Evolutionary conservation across 371 early-diverging fungal species (phyloP), one percentile per base, ranked within the genome.

Genomic region (Syncephalastrum contaminatum): DNA sequence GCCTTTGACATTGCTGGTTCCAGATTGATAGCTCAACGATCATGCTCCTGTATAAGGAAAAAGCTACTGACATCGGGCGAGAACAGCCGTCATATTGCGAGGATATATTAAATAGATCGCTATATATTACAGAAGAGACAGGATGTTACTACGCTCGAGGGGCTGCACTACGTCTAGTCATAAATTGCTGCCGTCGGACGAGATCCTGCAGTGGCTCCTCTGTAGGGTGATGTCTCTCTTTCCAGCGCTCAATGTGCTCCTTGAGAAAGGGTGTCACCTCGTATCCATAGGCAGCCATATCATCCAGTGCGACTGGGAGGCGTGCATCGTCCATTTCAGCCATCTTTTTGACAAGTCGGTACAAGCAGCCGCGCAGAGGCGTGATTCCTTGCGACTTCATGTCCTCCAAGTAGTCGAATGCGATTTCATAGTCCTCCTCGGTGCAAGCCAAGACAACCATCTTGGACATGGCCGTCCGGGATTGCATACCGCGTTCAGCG

Each of bases 331-430:
- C 68, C 36, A 77, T 71, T 6, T 54, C 60, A 0, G 88, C 86
- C 20, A 90, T 75, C 50, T 78, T 81, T 22, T 81, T 80, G 3
- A 86, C 80, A 4, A 91, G 64, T 5, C 66, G 67, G 24, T 82
- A 77, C 55, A 89, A 88, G 15, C 80, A 73, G 2, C 75, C 68
- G 54, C 80, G 77, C 1, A 70, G 59, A 0, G 92, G 92, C 18
- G 79, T 69, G 58, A 85, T 72, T 27, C 73, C 72, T 18, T 70
- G 66, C 15, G 77, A 60, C 63, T 88, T 87, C 86, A 88, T 88
- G 42, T 85, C 72, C 66, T 90, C 89, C 57, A 91, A 64, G 47
- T 88, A 90, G 42, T 67, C 65, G 55, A 91, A 91, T 8, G 88
- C 90, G 20, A 84, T 87, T 63, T 90, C 89, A 57, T 88, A 91